These are phyloP conservation scores for Claviceps africana DNA, from an alignment of 2,329 filamentous ascomycete genomes.

Conservation along the genomic window DNA sequence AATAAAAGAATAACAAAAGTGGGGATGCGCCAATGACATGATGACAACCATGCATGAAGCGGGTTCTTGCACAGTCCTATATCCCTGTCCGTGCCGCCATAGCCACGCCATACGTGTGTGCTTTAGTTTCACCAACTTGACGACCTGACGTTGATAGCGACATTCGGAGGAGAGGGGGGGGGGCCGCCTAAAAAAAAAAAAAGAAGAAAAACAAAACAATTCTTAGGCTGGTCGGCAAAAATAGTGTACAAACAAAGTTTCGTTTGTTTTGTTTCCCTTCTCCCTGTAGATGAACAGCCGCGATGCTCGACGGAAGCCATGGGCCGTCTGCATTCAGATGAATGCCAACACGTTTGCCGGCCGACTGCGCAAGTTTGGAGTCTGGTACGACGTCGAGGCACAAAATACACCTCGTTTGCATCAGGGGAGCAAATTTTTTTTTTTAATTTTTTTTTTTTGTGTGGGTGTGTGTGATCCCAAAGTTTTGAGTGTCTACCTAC, in stretches of 20 bases:
- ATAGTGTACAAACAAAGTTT: background rate
- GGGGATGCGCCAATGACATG: background rate
- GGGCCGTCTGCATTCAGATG: background rate
- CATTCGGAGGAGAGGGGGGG: too few species aligned
- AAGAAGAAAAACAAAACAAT: background rate
- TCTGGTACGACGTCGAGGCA: background rate
- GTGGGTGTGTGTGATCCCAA: too few species aligned
- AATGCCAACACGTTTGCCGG: background rate
- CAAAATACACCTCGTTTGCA: background rate
- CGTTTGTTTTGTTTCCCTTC: background rate
- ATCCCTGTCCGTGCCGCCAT: background rate
- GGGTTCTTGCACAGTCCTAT: background rate
- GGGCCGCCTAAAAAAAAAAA: background rate
- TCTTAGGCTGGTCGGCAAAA: background rate
- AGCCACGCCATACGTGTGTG: background rate
- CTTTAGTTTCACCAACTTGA: background rate
- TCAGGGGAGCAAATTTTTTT: background rate
- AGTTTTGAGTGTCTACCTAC: too few species aligned
- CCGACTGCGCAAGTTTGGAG: background rate
- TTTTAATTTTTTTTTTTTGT: too few species aligned
- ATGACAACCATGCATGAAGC: background rate
- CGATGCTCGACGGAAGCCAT: background rate
- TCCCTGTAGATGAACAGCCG: background rate
- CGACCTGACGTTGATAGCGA: background rate
- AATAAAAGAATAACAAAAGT: too few species aligned